Percentiles rank a stretch among this genome's conserved stretches.
Evolutionary conservation across 1,139 yeast genomes (phyloP).

Genomic region (Pichia sp.): DNA sequence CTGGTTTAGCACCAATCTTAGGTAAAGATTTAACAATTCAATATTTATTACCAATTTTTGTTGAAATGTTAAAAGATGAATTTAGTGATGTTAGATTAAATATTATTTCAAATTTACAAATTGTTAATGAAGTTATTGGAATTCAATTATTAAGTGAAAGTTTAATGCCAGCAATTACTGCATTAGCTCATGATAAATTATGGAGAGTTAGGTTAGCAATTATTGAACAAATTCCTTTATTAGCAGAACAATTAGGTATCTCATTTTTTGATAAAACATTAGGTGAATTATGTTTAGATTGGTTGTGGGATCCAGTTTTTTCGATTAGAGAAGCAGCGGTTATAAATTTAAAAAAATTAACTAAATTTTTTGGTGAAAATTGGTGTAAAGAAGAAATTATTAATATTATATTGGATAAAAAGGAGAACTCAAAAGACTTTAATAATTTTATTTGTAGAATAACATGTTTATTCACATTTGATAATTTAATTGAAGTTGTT

Average conservation of each 20-base stretch:
- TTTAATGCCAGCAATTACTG: slow-evolving; percentile 90
- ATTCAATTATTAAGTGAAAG: slow-evolving; percentile 81
- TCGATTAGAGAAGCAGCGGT: slow-evolving; percentile 98
- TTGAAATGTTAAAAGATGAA: slow-evolving; percentile 93
- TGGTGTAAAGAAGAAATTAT: slow-evolving; percentile 91
- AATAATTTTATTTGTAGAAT: slow-evolving; percentile 80
- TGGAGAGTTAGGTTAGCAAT: slow-evolving; percentile 98
- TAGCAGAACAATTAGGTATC: slow-evolving; percentile 94
- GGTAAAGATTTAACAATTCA: slow-evolving; percentile 83
- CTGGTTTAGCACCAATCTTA: slow-evolving; percentile 79
- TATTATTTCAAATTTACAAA: slow-evolving; percentile 84
- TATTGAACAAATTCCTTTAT: slow-evolving; percentile 89
- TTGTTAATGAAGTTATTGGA: slow-evolving; percentile 92
- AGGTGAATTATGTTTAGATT: slow-evolving; percentile 84
- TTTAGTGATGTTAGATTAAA: slow-evolving; percentile 94
- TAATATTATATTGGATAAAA: slow-evolving; percentile 55
- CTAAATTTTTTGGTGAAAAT: slow-evolving; percentile 81
- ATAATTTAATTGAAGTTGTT: slow-evolving; percentile 67
- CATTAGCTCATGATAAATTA: slow-evolving; percentile 90
- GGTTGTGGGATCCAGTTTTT: slow-evolving; percentile 98
- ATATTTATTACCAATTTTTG: slow-evolving; percentile 76
- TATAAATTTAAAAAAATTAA: slow-evolving; percentile 67
- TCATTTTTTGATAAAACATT: slow-evolving; percentile 88
- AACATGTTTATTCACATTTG: slow-evolving; percentile 83
- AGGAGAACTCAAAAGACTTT: slow-evolving; percentile 34